phyloP scores from a whole-genome alignment of 2,329 filamentous ascomycete species.

The Malbranchea zuffiana region DNA sequence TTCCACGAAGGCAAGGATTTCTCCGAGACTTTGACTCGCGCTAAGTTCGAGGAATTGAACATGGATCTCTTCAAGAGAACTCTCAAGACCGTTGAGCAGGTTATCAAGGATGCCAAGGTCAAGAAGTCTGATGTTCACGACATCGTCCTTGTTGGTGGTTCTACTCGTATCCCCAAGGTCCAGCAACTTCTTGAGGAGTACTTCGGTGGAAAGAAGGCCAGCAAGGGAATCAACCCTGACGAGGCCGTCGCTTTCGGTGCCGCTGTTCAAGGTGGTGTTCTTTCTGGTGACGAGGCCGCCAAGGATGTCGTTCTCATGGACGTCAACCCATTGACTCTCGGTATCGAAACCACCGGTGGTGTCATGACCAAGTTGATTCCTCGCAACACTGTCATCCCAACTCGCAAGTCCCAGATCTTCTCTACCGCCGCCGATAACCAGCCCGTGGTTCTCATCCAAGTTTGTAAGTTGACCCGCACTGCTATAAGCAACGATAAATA shows the following conservation, averaged over 20 bases:
- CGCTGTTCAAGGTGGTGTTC: slow-evolving; percentile 90
- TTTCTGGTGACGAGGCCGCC: slow-evolving; percentile 76
- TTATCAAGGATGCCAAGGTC: slow-evolving; percentile 94
- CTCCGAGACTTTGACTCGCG: slow-evolving; percentile 93
- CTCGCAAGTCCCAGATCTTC: slow-evolving; percentile 96
- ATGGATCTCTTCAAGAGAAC: slow-evolving; percentile 99
- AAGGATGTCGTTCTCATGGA: slow-evolving; percentile 85
- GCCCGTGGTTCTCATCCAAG: slow-evolving; percentile 87
- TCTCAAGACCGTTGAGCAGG: slow-evolving; percentile 95
- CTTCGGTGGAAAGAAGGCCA: slow-evolving; percentile 91
- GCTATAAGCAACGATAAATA: not conserved
- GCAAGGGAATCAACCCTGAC: slow-evolving; percentile 99
- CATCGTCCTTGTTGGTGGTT: slow-evolving; percentile 96
- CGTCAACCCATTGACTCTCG: slow-evolving; percentile 89
- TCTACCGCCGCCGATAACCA: slow-evolving; percentile 95
- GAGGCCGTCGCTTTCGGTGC: slow-evolving; percentile 98
- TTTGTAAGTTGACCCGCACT: slow-evolving; percentile 51
- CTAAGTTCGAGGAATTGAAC: slow-evolving; percentile 99
- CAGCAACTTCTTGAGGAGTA: slow-evolving; percentile 88
- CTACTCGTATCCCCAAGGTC: slow-evolving; percentile 98
- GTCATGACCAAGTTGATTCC: slow-evolving; percentile 96
- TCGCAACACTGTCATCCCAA: slow-evolving; percentile 88
- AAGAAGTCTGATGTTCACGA: slow-evolving; percentile 93
- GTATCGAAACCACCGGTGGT: slow-evolving; percentile 94
- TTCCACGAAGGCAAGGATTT: slow-evolving; percentile 97